Percentiles rank a stretch among this genome's conserved stretches.
Conservation (phyloP, 305 asterid genomes). For the Ilex paraguariensis region DNA sequence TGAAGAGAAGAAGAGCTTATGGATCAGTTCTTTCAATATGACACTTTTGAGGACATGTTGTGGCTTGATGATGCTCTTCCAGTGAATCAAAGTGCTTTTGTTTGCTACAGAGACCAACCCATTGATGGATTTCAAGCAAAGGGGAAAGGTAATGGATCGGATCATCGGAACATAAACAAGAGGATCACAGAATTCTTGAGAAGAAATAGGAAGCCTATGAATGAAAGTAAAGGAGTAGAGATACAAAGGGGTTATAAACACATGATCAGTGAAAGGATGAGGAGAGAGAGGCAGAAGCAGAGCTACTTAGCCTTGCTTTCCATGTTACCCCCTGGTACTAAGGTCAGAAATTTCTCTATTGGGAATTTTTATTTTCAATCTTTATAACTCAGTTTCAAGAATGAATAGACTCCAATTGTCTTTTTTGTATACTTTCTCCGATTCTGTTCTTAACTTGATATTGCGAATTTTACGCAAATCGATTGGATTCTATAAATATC, state of each 20-base stretch:
- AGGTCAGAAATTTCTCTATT: conserved; percentile 19
- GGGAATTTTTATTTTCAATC: too few species aligned
- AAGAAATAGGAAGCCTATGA: conserved; percentile 14
- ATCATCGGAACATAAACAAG: conserved; percentile 27
- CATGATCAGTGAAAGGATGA: conserved; percentile 46
- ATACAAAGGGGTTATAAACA: conserved; percentile 32
- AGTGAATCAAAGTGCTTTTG: conserved; percentile 33
- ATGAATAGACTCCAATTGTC: neutral
- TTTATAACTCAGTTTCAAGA: neutral
- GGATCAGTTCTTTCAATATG: conserved; percentile 30
- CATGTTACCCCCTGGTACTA: conserved; percentile 42
- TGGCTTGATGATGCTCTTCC: conserved; percentile 20
- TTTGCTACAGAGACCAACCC: conserved; percentile 16
- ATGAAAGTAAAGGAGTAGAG: conserved; percentile 9
- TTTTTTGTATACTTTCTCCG: neutral
- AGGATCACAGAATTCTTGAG: conserved; percentile 45
- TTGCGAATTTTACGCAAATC: too few species aligned
- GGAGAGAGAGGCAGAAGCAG: conserved; percentile 42
- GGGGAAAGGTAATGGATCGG: neutral
- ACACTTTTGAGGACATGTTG: neutral
- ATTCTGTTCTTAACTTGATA: too few species aligned
- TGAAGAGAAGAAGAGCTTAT: conserved; percentile 7
- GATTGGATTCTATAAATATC: too few species aligned
- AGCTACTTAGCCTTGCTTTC: conserved; percentile 30
- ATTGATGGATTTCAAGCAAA: conserved; percentile 10